Conservation (phyloP, 129 eudicot species). For the Ambrosia trifida region DNA sequence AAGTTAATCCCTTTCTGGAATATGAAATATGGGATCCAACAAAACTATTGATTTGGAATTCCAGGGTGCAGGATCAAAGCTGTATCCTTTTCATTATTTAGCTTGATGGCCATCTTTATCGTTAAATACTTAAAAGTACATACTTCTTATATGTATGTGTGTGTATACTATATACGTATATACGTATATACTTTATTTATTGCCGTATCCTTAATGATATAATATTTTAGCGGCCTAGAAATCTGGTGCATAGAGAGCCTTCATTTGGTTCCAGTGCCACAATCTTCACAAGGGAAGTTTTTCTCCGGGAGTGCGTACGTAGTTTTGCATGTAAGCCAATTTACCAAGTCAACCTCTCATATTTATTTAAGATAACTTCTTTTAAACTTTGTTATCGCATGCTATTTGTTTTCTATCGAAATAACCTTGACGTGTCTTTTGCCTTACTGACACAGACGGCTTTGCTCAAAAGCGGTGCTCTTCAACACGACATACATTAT, state of each 20-base stretch:
- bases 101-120: neutral
- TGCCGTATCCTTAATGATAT: constrained; percentile 31
- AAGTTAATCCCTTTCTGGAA: constrained; percentile 22
- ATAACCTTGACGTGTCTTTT: constrained; percentile 19
- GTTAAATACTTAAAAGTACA: neutral
- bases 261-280: constrained; percentile 58
- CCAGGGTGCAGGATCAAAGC: constrained; percentile 68
- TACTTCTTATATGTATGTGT: no score
- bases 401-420: neutral
- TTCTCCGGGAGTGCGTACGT: constrained; percentile 64
- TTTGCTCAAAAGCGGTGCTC: constrained; percentile 52
- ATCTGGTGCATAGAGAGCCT: constrained; percentile 66
- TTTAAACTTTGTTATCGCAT: constrained; percentile 7
- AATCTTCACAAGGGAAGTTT: constrained; percentile 62
- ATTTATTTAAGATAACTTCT: neutral
- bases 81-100: constrained; percentile 49
- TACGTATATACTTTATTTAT: neutral
- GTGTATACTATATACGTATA: no score
- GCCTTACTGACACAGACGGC: constrained; percentile 49
- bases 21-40: constrained; percentile 34
- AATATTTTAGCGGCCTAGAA: constrained; percentile 54
- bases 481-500: constrained; percentile 66
- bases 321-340: constrained; percentile 50
- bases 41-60: constrained; percentile 48
- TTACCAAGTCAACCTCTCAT: constrained; percentile 16